Evolutionary conservation across 148 eudicot genomes (phyloP), one percentile per base, ranked within the genome.

Genomic region (Heliamphora exappendiculata): DNA sequence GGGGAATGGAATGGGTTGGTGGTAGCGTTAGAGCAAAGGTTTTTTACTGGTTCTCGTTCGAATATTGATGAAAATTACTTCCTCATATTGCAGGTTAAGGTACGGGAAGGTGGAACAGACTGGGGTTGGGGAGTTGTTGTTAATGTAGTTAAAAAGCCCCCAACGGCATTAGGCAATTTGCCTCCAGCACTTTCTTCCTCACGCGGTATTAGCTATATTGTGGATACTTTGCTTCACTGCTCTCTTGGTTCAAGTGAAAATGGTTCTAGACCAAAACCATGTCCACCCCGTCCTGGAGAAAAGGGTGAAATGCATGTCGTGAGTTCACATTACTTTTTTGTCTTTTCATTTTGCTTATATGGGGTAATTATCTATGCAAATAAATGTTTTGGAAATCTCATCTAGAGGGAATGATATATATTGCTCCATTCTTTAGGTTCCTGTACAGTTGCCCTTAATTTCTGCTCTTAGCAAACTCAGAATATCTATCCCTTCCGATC

Each of bases 81-180:
- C 54, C 29, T n/a, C n/a, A 36, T 49, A 1, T 67, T 81, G 41
- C 81, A 95, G 99, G 91, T 95, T 22, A 95, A 87, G 85, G 87
- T 93, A 39, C 86, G 89, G 72, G 97, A 89, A 85, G 99, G 94
- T 72, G 88, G 89, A 60, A 91, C 94, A 53, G 99, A 95, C 75
- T 95, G 99, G 99, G 99, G 97, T 36, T 95, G 99, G 99, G 97
- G 99, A 55, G 97, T 95, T 37, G 99, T 95, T 34, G 94, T 93
- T 55, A 92, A 95, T 86, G 99, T 95, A 79, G 97, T 95, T 41
- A 95, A 92, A 79, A 89, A 83, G 84, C 85, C 90, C 31, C 67
- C 91, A 59, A 84, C 90, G 20, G 77, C 88, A 57, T 51, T 74
- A 55, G 92, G 97, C 76, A 77, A 86, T 75, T 63, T 84, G 82